Evolutionary conservation across 208 protist species (phyloP).

Genomic region (Ichthyophonus hoferi): DNA sequence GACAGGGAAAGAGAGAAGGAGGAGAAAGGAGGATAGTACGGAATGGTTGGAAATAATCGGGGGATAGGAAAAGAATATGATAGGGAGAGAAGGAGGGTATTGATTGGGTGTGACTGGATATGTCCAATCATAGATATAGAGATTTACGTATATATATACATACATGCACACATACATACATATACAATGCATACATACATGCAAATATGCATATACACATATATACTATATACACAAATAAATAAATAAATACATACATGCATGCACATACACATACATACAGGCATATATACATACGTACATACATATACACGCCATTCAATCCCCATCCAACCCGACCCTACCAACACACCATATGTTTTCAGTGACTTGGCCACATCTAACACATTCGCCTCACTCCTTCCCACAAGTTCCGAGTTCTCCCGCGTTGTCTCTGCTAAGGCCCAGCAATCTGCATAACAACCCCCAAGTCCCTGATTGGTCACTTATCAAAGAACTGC

Average conservation of each 20-base stretch:
- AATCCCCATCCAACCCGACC: neutral
- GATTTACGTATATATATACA: conserved; percentile 2
- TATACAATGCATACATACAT: too few relatives aligned
- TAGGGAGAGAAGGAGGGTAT: neutral
- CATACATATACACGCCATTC: neutral
- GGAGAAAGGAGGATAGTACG: neutral
- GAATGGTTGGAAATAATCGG: neutral
- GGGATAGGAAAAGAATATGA: neutral
- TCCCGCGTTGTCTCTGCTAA: neutral
- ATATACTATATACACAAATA: too few relatives aligned
- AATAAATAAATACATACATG: conserved; percentile 10
- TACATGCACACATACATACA: neutral
- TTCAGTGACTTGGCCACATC: neutral
- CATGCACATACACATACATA: conserved; percentile 27
- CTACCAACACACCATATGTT: neutral
- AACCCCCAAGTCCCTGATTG: too few relatives aligned
- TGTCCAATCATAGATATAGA: neutral
- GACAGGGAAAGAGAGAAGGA: neutral
- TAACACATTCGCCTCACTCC: neutral
- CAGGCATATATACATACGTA: neutral
- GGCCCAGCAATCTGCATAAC: neutral
- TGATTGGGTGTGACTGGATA: neutral
- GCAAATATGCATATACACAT: too few relatives aligned
- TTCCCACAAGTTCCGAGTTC: neutral
- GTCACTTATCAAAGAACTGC: too few relatives aligned